Evolutionary conservation across 768 basidiomycete genomes (phyloP), one percentile per base, ranked within the genome.

Genomic region (Tylopilus vinaceipallidus): DNA sequence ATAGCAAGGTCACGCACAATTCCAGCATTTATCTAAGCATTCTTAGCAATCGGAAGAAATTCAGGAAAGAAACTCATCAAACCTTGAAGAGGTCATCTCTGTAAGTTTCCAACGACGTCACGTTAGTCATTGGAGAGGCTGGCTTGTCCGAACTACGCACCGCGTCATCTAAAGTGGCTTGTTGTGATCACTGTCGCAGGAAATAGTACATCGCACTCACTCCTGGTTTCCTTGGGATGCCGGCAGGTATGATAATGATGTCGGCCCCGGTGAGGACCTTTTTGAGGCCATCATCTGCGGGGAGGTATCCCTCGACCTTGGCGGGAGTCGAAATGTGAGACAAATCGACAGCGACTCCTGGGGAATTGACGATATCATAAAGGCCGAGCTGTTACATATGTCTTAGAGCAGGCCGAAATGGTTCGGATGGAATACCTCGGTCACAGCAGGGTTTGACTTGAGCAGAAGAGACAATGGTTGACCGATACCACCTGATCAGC

Each of bases 51-150:
- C 12, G 27, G 38, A 23, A 22, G 30, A 3, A 7, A 10, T 19
- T 20, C 6, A 13, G 12, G 8, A 38, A 41, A 30, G 8, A n/a
- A 36, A 30, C 22, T 11, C 23, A 39, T 54, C 75, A 52, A 45
- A 88, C 92, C 79, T 95, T 94, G 86, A 98, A 95, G 20, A 95
- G 79, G 69, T 97, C 93, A 69, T 97, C 94, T 70, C 92, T 94
- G 62, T 19, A 39, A 19, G 37, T 54, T 37, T 34, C 30, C 42
- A 42, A 24, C n/a, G 32, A 34, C 19, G 36, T 24, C 43, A 19
- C 27, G 42, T 55, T 47, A 62, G 46, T 54, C 42, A 58, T 42
- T 23, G 30, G 32, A 36, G 36, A 23, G 23, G 22, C 32, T 42
- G 11, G 22, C 5, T 35, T 33, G 43, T 9, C 8, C 42, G 19